These are phyloP conservation scores for Kwoniella pini DNA, from an alignment of 768 basidiomycete species.

Conservation along the genomic window DNA sequence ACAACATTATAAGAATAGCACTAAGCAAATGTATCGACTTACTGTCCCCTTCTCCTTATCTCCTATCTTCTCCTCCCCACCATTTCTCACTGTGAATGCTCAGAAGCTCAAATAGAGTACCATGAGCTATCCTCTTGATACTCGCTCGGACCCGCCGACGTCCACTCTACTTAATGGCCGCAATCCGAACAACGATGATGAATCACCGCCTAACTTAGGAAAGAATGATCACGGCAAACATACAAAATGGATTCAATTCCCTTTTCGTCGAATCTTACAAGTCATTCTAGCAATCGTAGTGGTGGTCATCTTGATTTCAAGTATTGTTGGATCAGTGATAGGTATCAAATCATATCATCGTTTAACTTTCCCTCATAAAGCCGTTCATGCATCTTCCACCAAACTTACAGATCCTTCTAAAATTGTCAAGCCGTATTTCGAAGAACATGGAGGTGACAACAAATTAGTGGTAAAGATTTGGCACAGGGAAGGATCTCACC, in stretches of 20 bases:
- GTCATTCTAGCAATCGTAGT: background rate
- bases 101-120: too few species aligned
- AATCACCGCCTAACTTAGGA: too few species aligned
- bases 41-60: too few species aligned
- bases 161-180: too few species aligned
- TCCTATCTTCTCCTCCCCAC: too few species aligned
- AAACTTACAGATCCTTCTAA: background rate
- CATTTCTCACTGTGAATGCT: too few species aligned
- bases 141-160: too few species aligned
- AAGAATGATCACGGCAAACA: background rate
- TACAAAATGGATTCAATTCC: background rate
- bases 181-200: too few species aligned
- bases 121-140: too few species aligned
- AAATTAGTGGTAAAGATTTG: background rate
- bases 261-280: background rate
- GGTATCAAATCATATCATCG: background rate
- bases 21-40: too few species aligned
- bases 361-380: background rate
- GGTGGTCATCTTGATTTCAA: background rate
- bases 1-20: too few species aligned
- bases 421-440: background rate
- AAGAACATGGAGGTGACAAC: background rate
- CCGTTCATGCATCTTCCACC: background rate
- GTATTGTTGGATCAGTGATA: background rate
- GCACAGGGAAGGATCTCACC: background rate